Percentiles rank a stretch among this genome's conserved stretches.
Conservation (phyloP, 345 rosid genomes). For the Carallia brachiata region DNA sequence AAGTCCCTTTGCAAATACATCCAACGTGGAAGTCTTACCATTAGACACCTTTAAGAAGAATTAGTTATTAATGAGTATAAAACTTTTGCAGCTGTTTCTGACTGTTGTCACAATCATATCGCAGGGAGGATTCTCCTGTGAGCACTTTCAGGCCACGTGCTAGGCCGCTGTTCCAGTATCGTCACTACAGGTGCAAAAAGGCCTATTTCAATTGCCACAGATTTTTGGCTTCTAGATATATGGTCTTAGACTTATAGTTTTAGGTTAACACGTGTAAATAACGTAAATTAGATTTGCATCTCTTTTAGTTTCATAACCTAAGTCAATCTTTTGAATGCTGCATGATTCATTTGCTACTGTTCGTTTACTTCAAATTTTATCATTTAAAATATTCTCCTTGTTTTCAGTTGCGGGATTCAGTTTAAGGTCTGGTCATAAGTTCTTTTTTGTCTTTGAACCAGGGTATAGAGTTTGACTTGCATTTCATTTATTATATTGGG, state of each 20-base stretch:
- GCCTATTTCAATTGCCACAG: conserved; percentile 5
- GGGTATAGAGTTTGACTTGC: conserved; percentile 9
- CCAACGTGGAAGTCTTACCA: too few species aligned
- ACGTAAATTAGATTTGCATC: too few species aligned
- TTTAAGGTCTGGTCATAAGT: not conserved
- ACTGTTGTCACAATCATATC: conserved; percentile 21
- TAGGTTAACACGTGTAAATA: too few species aligned
- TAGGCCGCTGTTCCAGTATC: conserved; percentile 90
- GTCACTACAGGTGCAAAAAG: conserved; percentile 77
- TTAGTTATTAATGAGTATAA: not conserved
- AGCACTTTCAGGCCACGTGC: conserved; percentile 95
- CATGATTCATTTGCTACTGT: too few species aligned
- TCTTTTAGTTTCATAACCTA: too few species aligned
- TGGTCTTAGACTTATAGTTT: not conserved
- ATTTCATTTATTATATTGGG: conserved; percentile 6
- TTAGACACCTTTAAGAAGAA: too few species aligned
- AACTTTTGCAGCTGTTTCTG: not conserved
- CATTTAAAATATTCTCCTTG: too few species aligned
- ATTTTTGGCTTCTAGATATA: conserved; percentile 4
- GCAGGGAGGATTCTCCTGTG: conserved; percentile 90
- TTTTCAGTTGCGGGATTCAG: too few species aligned
- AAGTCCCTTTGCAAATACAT: too few species aligned
- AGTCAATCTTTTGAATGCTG: too few species aligned
- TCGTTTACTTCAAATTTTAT: too few species aligned
- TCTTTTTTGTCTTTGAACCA: not conserved